Base-by-base conservation (phyloP, 1,284 basidiomycete species). In the Phlebopus sp. region DNA sequence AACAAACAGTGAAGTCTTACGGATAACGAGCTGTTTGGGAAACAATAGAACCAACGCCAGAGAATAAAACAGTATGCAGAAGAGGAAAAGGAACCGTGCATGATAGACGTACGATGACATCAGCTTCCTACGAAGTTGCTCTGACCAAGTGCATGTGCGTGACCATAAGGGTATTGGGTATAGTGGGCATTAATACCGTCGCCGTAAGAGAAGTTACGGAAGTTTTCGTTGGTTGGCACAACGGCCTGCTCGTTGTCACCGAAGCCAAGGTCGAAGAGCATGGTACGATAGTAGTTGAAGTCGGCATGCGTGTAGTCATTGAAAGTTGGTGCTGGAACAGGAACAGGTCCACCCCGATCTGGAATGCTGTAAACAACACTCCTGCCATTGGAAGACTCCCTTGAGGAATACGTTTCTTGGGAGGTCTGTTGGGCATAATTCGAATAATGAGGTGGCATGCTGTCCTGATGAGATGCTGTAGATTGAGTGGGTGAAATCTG, bases 201-300 rank as follows among this genome's bases (percentile, higher is more conserved):
- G 19, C 52, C 37, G 42, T 67, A 69, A 6, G 53, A 14, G 23
- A 41, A 30, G 27, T 52, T 61, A 44, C 62, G 65, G 37, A 65
- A 36, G 32, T 53, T 43, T 35, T 67, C 63, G 37, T 50, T 53
- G 27, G 51, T 40, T 19, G 55, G 30, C 23, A 50, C 40, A 38
- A 54, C 60, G n/a, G 62, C 55, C 14, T 61, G 58, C 10, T 76
- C 74, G 11, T 62, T 69, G 47, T 73, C 74, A 30, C 77, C 76
- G 53, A 77, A 82, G 15, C 86, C 85, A 18, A 86, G 72, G 53
- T 86, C 84, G 44, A 78, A 66, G 55, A 85, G 78, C 81, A 88
- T 86, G 49, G 78, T 78, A 55, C 77, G 77, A 75, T 81, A 86
- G 64, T 88, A 88, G 41, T 78, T 69, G 14, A 75, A 75, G 58